phyloP scores from a whole-genome alignment of 768 basidiomycete genomes.

The Tulasnella sp. region DNA sequence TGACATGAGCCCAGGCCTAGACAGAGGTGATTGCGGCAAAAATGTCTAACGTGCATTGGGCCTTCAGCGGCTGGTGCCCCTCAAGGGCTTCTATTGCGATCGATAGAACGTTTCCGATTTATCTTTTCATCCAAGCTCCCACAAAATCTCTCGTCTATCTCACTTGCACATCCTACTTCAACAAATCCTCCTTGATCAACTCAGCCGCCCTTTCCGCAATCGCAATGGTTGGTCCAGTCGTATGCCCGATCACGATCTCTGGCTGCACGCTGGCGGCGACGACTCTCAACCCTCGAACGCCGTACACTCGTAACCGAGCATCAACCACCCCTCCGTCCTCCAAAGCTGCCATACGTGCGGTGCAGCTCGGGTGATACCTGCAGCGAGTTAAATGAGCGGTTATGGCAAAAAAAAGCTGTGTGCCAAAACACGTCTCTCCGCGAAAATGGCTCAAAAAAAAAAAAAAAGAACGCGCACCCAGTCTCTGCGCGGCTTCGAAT shows the following conservation, averaged over 20 bases:
- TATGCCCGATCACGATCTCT: constrained; percentile 34
- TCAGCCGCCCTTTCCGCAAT: constrained; percentile 31
- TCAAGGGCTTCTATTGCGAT: too few species aligned
- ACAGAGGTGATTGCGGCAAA: too few species aligned
- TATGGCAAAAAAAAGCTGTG: too few species aligned
- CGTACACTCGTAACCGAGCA: constrained; percentile 43
- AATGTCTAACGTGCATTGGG: too few species aligned
- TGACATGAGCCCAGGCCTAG: too few species aligned
- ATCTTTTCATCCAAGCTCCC: too few species aligned
- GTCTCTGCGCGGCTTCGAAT: constrained; percentile 41
- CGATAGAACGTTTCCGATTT: too few species aligned
- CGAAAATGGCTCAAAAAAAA: too few species aligned
- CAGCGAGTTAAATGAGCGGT: background rate
- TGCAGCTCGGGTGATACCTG: constrained; percentile 38
- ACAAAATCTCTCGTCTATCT: too few species aligned
- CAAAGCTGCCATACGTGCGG: constrained; percentile 41
- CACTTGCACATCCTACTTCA: background rate
- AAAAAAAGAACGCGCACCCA: too few species aligned
- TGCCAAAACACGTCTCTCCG: too few species aligned
- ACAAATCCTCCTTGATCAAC: constrained; percentile 14
- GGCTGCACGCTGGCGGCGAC: constrained; percentile 49
- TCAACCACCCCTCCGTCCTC: constrained; percentile 45
- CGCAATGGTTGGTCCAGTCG: constrained; percentile 18
- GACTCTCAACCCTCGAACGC: constrained; percentile 43
- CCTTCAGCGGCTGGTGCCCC: too few species aligned